Evolutionary conservation across 2,329 filamentous ascomycete genomes (phyloP), one percentile per base, ranked within the genome.

Genomic region (Xylaria sp.): DNA sequence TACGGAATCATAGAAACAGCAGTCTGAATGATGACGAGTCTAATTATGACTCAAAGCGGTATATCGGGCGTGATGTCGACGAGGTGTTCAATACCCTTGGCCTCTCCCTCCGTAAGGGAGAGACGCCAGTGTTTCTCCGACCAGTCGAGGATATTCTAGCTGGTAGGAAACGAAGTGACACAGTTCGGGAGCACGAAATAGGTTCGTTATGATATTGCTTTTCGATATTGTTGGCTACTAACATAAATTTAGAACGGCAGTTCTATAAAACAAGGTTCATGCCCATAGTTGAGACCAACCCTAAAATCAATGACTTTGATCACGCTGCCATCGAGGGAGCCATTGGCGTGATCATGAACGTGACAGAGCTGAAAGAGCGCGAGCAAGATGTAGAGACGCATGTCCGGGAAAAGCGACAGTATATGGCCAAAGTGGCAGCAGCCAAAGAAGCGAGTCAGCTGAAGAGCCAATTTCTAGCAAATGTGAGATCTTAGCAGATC

Each of bases 331-430:
- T 53, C 38, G 50, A 53, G 9, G 50, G 50, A n/a, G 50, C 50
- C 13, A 53, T 53, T 3, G 50, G 50, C 13, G 50, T 53, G n/a
- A 53, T 53, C 13, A 38, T 53, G 50, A 53, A 53, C 17, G 50
- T 53, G 9, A 53, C 50, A 5, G 50, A 53, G 29, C 11, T 53
- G 50, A 53, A 53, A 36, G 29, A 53, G 31, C 50, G 50, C 3
- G 50, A 53, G 29, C 17, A 36, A 36, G 50, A 25, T 5, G 50
- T 53, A 38, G 6, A 53, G 31, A 9, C 22, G 13, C 50, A 53
- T 15, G 31, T 53, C 3, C 29, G 31, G 6, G 50, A 53, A 36
- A 53, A 36, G 31, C 17, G 27, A 20, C n/a, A 53, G 6, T 53
- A 36, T 53, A 53, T 36, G 31, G 31, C 50, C 6, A 36, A 53